Evolutionary conservation across 148 eudicot genomes (phyloP), one percentile per base, ranked within the genome.

Genomic region (Limonium bicolor): DNA sequence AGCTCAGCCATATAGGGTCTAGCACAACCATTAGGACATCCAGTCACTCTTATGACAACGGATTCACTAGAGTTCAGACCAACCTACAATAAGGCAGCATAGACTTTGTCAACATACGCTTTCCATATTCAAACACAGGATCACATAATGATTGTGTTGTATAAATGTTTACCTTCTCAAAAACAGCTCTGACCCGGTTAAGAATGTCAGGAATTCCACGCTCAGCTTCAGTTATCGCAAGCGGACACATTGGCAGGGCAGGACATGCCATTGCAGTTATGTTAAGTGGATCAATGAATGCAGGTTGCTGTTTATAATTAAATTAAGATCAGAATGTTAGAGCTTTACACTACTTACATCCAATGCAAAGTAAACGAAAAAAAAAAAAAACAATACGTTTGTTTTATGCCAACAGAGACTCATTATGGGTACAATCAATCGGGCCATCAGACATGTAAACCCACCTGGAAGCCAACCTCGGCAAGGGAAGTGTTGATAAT

Each of bases 1-100:
- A 90, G 93, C 60, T 90, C 99, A 54, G 99, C 99, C 95, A 90
- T 78, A 73, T 90, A 90, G n/a, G 97, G 97, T 50, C 97, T 67
- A 35, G 99, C 95, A 69, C 99, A 85, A 23, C 99, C 95, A 51
- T 90, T 90, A 6, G 99, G 99, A 64, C 99, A 90, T 10, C 99
- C 99, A 43, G 99, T 90, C 54, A 78, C 57, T 66, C 99, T 76
- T 39, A 85, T 48, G 16, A 81, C 95, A 41, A 80, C 48, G 41
- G 99, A 73, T 53, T 90, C 95, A 32, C 49, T 71, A 63, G 69
- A 72, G 52, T 64, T 69, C 25, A 90, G 88, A 58, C 99, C 99
- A 65, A 90, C 95, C 99, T 90, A 58, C 51, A 53, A 48, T 17
- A 63, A 58, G 34, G 27, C 33, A 7, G 32, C 28, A 5, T 7